Conservation (phyloP, 768 basidiomycete species). For the Russula sp. region DNA sequence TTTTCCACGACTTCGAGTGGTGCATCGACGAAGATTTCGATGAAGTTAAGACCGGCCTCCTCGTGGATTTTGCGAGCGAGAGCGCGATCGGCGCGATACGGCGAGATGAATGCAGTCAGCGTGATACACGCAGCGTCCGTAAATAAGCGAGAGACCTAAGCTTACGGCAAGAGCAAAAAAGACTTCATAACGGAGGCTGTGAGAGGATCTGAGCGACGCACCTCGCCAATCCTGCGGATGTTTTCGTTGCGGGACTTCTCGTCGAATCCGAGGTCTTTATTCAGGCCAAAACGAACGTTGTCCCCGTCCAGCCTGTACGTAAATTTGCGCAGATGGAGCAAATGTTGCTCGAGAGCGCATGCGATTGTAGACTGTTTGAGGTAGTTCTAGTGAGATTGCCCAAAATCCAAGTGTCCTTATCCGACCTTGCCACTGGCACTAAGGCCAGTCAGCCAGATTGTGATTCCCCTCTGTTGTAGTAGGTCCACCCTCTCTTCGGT, state of each 20-base stretch:
- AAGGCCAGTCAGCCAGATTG: slow-evolving; percentile 85
- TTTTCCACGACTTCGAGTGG: slow-evolving; percentile 81
- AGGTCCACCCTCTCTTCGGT: slow-evolving; percentile 9
- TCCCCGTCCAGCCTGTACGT: slow-evolving; percentile 94
- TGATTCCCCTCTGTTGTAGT: slow-evolving; percentile 9
- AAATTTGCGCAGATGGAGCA: slow-evolving; percentile 79
- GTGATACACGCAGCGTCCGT: slow-evolving; percentile 80
- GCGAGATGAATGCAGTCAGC: slow-evolving; percentile 97
- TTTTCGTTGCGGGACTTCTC: slow-evolving; percentile 90
- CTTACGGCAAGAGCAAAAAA: neutral
- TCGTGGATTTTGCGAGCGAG: slow-evolving; percentile 79
- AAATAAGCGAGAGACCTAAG: slow-evolving; percentile 91
- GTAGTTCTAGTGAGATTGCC: neutral
- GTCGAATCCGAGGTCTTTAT: slow-evolving; percentile 93
- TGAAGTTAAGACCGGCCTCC: slow-evolving; percentile 63
- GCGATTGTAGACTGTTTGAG: slow-evolving; percentile 82
- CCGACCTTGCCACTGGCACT: slow-evolving; percentile 90
- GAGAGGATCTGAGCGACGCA: slow-evolving; percentile 28
- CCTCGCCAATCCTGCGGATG: slow-evolving; percentile 96
- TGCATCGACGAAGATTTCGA: slow-evolving; percentile 95
- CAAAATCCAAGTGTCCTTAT: neutral
- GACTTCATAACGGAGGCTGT: neutral
- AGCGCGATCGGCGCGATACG: slow-evolving; percentile 83
- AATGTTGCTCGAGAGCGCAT: slow-evolving; percentile 92
- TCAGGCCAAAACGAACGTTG: slow-evolving; percentile 91